Evolutionary conservation across 495 filamentous ascomycete species (phyloP), one percentile per base, ranked within the genome.

Genomic region (Xylaria nigripes): DNA sequence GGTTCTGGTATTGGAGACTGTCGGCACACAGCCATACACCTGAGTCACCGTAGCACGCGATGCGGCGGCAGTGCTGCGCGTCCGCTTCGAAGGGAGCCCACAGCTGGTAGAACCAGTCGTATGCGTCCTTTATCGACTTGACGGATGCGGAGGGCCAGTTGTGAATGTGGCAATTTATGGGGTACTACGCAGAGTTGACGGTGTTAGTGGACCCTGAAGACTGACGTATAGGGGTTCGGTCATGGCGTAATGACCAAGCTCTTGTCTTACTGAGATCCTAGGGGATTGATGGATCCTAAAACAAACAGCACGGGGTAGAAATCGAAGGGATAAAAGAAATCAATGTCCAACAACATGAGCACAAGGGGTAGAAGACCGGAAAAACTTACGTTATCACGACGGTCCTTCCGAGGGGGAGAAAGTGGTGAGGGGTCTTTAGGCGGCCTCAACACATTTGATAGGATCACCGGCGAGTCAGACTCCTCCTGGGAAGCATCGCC

Each of bases 121-220:
- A 55, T 38, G 40, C 46, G 23, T 50, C 8, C 53, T 55, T 55
- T 13, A 55, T 45, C 10, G 53, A 55, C 2, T 34, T 36, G 12
- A 55, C 53, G 25, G 53, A 55, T 18, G 53, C 53, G 29, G 53
- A 55, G 1, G 53, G 53, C 45, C 45, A 55, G 53, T 45, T 42
- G 27, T 55, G 45, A 19, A 49, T 6, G 29, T 55, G 45, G 29
- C 53, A 55, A 38, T 55, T 55, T 25, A 55, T 55, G 13, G 53
- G 53, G n/a, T 50, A 55, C 53, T 55, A 30, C 3, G 15, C 6
- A 16, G 23, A 8, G 5, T 43, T 41, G 29, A 4, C 22, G 16
- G 45, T 22, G n/a, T 27, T 48, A 48, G 44, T n/a, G 23, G 9
- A 18, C n/a, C 22, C 15, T 23, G 13, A 38, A 19, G 21, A n/a